These are phyloP conservation scores for Ceratobasidium sp. DNA, from an alignment of 1,284 basidiomycete species.

Conservation along the genomic window DNA sequence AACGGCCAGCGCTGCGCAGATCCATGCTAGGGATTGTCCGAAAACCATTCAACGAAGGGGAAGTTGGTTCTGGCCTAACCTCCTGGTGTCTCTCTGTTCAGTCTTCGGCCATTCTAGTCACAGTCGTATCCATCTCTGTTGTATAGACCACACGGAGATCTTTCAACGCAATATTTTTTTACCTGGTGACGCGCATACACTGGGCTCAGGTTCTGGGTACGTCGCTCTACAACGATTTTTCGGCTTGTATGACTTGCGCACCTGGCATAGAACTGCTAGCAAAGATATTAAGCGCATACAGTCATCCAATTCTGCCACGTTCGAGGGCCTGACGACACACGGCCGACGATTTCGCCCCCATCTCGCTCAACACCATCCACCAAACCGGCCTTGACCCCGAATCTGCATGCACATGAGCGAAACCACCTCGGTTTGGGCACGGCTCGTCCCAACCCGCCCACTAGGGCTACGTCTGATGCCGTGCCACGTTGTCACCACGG, in stretches of 20 bases:
- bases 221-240: not conserved
- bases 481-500: conserved; percentile 16
- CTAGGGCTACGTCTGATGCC: conserved; percentile 16
- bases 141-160: not conserved
- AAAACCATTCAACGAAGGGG: not conserved
- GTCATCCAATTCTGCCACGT: not conserved
- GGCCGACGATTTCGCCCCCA: not conserved
- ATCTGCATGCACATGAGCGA: not conserved
- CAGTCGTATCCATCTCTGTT: not conserved
- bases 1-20: not conserved
- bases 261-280: not conserved
- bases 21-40: not conserved
- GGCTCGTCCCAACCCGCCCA: not conserved
- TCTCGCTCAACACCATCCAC: not conserved
- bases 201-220: not conserved
- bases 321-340: not conserved
- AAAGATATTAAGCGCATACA: conserved; percentile 11
- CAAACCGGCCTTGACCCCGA: not conserved
- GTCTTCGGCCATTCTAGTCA: not conserved
- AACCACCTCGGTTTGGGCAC: conserved; percentile 17
- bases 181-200: not conserved
- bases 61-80: not conserved
- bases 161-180: not conserved
- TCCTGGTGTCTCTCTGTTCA: not conserved
- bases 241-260: not conserved